These are phyloP conservation scores for Grosmannia clavigera DNA, from an alignment of 2,329 filamentous ascomycete genomes.

Conservation along the genomic window DNA sequence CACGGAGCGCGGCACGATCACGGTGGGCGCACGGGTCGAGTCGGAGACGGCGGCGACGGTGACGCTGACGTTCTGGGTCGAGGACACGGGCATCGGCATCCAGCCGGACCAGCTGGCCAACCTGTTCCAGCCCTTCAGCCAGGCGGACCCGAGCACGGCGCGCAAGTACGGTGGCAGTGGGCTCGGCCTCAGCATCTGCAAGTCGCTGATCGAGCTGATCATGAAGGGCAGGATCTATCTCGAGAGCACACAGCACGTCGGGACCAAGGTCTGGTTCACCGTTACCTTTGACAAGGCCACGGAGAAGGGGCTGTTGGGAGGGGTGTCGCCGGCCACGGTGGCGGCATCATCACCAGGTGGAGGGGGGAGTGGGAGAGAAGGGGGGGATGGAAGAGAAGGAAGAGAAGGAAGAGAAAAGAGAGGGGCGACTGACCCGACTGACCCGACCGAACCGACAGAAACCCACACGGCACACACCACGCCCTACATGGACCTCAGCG, in stretches of 20 bases:
- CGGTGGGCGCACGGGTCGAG: conserved; percentile 64
- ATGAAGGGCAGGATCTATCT: conserved; percentile 79
- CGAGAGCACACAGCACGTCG: conserved; percentile 59
- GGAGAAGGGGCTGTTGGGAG: background rate
- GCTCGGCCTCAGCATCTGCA: conserved; percentile 85
- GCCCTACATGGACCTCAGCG: conserved; percentile 51
- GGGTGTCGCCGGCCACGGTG: background rate
- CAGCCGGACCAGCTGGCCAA: conserved; percentile 70
- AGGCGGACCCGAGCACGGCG: conserved; percentile 82
- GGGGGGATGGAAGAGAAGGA: background rate
- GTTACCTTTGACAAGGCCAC: conserved; percentile 72
- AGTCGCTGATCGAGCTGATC: conserved; percentile 83
- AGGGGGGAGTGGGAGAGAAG: background rate
- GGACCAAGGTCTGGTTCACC: conserved; percentile 66
- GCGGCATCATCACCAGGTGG: background rate
- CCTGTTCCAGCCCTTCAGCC: conserved; percentile 83
- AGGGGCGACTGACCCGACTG: too few relatives aligned
- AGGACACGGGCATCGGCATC: conserved; percentile 87
- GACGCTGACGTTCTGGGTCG: conserved; percentile 71
- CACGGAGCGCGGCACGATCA: conserved; percentile 75
- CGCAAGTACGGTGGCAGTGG: conserved; percentile 87
- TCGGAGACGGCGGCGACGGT: conserved; percentile 58
- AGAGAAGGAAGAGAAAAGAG: background rate
- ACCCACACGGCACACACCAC: too few relatives aligned
- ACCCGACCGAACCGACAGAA: too few relatives aligned